Conservation (phyloP, 345 rosid genomes). For the Euphorbia peplus region DNA sequence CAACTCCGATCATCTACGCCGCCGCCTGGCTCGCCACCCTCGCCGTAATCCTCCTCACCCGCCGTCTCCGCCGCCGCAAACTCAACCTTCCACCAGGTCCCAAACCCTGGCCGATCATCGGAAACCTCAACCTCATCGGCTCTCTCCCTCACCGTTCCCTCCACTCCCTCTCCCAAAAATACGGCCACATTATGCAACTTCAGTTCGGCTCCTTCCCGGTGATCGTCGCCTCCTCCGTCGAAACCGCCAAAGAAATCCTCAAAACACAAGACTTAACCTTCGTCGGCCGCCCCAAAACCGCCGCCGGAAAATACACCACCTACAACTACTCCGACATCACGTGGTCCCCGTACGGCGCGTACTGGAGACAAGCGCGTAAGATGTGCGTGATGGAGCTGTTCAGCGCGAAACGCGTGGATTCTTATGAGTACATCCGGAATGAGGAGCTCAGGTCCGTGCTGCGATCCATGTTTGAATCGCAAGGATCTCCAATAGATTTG, state of each 20-base stretch:
- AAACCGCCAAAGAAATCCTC: constrained; percentile 48
- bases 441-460: constrained; percentile 43
- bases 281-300: constrained; percentile 42
- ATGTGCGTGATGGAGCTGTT: constrained; percentile 60
- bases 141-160: constrained; percentile 60
- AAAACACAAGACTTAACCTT: constrained; percentile 53
- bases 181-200: constrained; percentile 60
- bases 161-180: constrained; percentile 49
- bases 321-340: constrained; percentile 59
- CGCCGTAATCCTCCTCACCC: constrained; percentile 34
- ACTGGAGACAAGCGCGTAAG: constrained; percentile 66
- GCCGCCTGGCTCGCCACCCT: constrained; percentile 34
- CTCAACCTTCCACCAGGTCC: constrained; percentile 60
- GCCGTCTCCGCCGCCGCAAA: constrained; percentile 31
- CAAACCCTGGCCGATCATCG: constrained; percentile 62
- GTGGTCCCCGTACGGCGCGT: constrained; percentile 64
- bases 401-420: constrained; percentile 55
- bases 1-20: constrained; percentile 13
- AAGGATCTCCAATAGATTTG: constrained; percentile 23
- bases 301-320: constrained; percentile 65
- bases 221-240: constrained; percentile 50
- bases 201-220: constrained; percentile 52
- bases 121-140: constrained; percentile 64
- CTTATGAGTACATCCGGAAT: constrained; percentile 50
- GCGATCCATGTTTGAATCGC: constrained; percentile 15